Base-by-base conservation (phyloP, 352 stramenopile species). In the Globisporangium nagaii region DNA sequence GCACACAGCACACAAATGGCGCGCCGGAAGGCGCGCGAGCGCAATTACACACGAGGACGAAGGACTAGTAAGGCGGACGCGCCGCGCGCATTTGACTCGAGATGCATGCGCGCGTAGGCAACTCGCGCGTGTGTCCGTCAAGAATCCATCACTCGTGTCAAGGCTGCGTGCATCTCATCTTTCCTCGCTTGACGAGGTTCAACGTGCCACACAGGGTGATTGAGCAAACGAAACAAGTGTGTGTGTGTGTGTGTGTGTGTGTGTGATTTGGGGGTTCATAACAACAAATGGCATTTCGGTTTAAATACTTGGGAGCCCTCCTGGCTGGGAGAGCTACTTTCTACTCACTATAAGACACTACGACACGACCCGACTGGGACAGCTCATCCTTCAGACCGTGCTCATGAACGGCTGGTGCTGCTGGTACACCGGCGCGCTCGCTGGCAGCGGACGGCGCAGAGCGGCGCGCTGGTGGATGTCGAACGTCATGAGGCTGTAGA, bases 401-500 rank as follows among this genome's bases (percentile, higher is more conserved):
- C 50, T 68, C 58, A 73, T 71, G 58, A 60, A 66, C 39, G 66
- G 54, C 67, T 71, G 62, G 45, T 64, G 63, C 35, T 53, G 17
- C 11, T 60, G 58, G 46, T 47, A 61, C n/a, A 12, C 35, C 28
- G 59, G 3, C 8, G 66, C n/a, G 1, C 28, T 41, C 10, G 62
- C 27, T 43, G 48, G 28, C 19, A 47, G 35, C 8, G 61, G 53
- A 8, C 60, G 39, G 19, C 50, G 37, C 32, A 63, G 39, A 11
- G 53, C 39, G 8, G 46, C 51, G 41, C 53, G 59, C 39, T 64
- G 61, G 31, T 77, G 59, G 37, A 62, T 70, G 56, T 88, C 81
- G 47, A 84, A 84, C 13, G 72, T 79, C 81, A 91, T 91, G 65
- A 88, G 68, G 44, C 70, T 84, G 71, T 69, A 89, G 59, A 91